These are phyloP conservation scores for Phialemonium atrogriseum DNA, from an alignment of 2,329 filamentous ascomycete species.

Conservation along the genomic window DNA sequence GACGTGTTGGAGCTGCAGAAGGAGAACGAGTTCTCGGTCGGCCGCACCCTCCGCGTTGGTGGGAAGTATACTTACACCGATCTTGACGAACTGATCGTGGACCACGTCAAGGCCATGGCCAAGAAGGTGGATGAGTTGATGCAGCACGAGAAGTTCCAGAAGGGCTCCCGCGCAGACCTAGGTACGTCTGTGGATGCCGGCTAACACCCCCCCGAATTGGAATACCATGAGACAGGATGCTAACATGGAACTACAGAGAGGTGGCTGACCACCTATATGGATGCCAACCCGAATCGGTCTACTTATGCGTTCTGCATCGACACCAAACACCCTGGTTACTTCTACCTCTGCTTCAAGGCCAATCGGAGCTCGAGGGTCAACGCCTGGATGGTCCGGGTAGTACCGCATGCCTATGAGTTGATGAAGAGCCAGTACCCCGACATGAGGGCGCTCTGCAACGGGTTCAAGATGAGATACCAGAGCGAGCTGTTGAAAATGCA, in stretches of 20 bases:
- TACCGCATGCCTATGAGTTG: conserved; percentile 89
- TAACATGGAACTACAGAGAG: conserved; percentile 52
- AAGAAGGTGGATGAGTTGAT: conserved; percentile 96
- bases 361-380: conserved; percentile 65
- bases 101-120: conserved; percentile 96
- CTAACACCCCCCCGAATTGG: no score
- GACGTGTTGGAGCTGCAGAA: conserved; percentile 96
- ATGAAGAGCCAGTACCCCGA: conserved; percentile 85
- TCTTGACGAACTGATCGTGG: conserved; percentile 93
- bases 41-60: conserved; percentile 74
- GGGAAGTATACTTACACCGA: conserved; percentile 90
- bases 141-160: conserved; percentile 88
- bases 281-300: conserved; percentile 88
- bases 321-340: conserved; percentile 85
- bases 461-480: conserved; percentile 79
- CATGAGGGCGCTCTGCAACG: conserved; percentile 92
- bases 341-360: conserved; percentile 93
- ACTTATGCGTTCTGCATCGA: conserved; percentile 96
- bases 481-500: conserved; percentile 57
- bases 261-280: conserved; percentile 93
- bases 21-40: conserved; percentile 92
- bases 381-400: conserved; percentile 79
- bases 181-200: conserved; percentile 51
- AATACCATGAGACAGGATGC: no score
- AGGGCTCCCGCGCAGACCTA: conserved; percentile 68